Conservation (phyloP, 148 eudicot genomes). For the Fallopia convolvulus region DNA sequence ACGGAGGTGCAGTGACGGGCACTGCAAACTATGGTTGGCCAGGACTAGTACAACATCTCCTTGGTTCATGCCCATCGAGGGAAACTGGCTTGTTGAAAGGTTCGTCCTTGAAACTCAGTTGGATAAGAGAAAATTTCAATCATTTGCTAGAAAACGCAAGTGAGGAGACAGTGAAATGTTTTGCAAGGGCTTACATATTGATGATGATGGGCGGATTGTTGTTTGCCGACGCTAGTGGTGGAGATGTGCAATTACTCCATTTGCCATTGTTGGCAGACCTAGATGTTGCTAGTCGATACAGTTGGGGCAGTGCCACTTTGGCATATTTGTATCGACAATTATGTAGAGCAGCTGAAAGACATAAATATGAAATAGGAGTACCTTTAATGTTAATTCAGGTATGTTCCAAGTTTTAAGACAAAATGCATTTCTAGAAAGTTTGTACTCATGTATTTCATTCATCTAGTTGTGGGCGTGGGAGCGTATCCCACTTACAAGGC, state of each 20-base stretch:
- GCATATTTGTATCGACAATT: not conserved
- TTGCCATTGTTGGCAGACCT: not conserved
- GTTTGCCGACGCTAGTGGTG: not conserved
- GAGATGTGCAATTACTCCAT: not conserved
- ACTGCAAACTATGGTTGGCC: no score
- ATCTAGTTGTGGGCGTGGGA: not conserved
- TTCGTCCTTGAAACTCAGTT: no score
- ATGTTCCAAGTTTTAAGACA: not conserved
- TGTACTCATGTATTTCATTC: not conserved
- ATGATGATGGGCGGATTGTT: not conserved
- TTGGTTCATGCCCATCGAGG: no score
- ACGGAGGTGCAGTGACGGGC: no score
- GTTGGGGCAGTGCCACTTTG: not conserved
- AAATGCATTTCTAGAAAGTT: no score
- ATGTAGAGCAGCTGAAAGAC: not conserved
- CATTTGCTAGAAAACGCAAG: not conserved
- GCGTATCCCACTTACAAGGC: not conserved
- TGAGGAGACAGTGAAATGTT: not conserved
- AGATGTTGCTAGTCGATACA: not conserved
- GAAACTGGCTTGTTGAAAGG: no score
- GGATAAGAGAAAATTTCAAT: not conserved
- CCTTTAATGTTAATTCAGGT: not conserved
- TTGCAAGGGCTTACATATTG: not conserved
- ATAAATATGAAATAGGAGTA: not conserved
- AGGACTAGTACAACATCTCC: no score